A percentile compares a stretch with the other conserved stretches of the same genome.
These are phyloP conservation scores for Boletus speciosus DNA, from an alignment of 768 basidiomycete species.

Conservation along the genomic window DNA sequence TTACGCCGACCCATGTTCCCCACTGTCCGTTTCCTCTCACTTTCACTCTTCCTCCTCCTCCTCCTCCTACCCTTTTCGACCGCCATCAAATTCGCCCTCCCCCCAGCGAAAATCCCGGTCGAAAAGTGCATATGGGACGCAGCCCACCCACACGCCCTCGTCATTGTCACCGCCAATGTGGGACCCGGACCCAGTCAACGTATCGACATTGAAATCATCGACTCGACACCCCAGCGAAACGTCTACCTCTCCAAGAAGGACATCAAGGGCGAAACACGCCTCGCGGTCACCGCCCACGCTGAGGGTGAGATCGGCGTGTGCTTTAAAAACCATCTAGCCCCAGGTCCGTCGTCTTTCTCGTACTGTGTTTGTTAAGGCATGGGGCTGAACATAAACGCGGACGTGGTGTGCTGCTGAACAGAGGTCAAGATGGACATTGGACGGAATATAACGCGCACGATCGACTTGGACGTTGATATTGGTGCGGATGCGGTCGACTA, in stretches of 20 bases:
- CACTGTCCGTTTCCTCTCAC: not conserved
- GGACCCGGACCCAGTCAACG: constrained; percentile 72
- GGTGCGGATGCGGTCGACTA: constrained; percentile 99
- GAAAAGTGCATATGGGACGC: constrained; percentile 95
- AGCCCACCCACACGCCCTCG: constrained; percentile 79
- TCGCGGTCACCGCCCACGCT: constrained; percentile 91
- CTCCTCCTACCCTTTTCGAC: constrained; percentile 28
- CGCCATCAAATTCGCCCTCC: constrained; percentile 86
- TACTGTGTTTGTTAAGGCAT: not conserved
- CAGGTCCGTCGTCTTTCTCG: constrained; percentile 41
- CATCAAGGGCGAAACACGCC: constrained; percentile 85
- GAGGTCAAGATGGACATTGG: constrained; percentile 47
- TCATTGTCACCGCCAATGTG: constrained; percentile 95
- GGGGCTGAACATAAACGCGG: not conserved
- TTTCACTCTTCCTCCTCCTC: constrained; percentile 23
- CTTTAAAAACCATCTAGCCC: constrained; percentile 76
- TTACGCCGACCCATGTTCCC: constrained; percentile 5
- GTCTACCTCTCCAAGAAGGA: constrained; percentile 87
- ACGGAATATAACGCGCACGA: constrained; percentile 53
- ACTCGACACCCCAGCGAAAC: constrained; percentile 80
- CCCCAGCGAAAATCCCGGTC: constrained; percentile 66
- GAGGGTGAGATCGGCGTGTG: constrained; percentile 97
- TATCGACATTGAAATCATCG: constrained; percentile 91
- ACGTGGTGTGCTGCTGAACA: constrained; percentile 16
- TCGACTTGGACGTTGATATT: constrained; percentile 96